phyloP scores from a whole-genome alignment of 768 basidiomycete genomes.

The Termitomyces sp. region DNA sequence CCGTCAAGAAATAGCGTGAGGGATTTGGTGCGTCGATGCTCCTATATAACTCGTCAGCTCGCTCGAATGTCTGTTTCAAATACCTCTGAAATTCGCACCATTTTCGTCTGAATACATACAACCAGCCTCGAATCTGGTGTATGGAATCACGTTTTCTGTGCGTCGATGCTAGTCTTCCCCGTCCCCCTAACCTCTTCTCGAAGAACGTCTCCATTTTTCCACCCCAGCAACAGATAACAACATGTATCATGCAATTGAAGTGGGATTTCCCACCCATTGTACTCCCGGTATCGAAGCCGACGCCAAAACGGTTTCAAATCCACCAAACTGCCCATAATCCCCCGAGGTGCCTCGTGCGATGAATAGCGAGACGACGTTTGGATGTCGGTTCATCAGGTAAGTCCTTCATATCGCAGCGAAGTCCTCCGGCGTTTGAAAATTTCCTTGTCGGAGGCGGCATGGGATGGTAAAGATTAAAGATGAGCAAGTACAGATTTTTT shows the following conservation, averaged over 20 bases:
- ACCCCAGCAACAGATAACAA: not conserved
- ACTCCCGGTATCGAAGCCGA: not conserved
- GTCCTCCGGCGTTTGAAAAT: not conserved
- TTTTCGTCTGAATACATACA: no score
- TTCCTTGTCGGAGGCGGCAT: no score
- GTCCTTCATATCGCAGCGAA: not conserved
- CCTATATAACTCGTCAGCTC: not conserved
- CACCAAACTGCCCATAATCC: not conserved
- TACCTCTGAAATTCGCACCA: not conserved
- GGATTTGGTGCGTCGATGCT: not conserved
- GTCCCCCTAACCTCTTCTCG: no score
- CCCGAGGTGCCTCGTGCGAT: not conserved
- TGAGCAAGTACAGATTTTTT: not conserved
- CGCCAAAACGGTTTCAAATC: not conserved
- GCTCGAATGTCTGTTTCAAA: not conserved
- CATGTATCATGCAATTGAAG: not conserved
- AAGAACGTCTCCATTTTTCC: no score
- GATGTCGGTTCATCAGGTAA: not conserved
- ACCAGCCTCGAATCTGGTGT: not conserved
- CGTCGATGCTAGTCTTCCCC: no score
- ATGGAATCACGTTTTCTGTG: not conserved
- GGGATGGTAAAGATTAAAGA: not conserved
- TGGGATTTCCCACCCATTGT: not conserved
- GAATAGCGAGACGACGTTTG: not conserved
- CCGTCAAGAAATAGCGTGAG: not conserved